phyloP scores from a whole-genome alignment of 305 asterid species.

The Fraxinus sp. region DNA sequence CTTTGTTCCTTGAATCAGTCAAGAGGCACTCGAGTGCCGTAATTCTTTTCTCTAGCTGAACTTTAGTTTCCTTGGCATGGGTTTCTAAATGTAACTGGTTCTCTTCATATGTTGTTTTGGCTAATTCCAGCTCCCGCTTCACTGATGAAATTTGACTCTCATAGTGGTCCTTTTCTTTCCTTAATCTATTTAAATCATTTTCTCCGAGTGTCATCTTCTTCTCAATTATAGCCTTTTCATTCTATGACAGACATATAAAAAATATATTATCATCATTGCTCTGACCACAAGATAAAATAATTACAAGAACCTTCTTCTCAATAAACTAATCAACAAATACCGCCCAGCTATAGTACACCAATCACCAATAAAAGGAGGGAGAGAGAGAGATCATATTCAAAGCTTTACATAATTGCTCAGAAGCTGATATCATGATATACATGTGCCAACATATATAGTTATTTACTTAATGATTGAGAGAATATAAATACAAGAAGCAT shows the following conservation, averaged over 20 bases:
- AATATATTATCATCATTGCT: slow-evolving; percentile 5
- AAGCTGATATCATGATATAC: slow-evolving; percentile 8
- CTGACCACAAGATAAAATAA: slow-evolving; percentile 14
- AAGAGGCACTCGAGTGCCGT: slow-evolving; percentile 59
- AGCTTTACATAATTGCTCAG: background rate
- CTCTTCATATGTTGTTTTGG: slow-evolving; percentile 52
- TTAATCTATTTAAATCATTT: slow-evolving; percentile 51
- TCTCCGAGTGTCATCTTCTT: slow-evolving; percentile 64
- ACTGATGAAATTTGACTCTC: slow-evolving; percentile 58
- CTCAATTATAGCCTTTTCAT: slow-evolving; percentile 66
- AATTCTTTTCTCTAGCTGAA: slow-evolving; percentile 56
- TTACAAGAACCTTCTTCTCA: slow-evolving; percentile 15
- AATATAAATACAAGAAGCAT: background rate
- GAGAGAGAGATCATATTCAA: background rate
- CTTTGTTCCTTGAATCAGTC: slow-evolving; percentile 59
- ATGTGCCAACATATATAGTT: slow-evolving; percentile 1
- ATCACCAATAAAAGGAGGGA: background rate
- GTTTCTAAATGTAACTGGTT: slow-evolving; percentile 49
- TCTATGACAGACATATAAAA: slow-evolving; percentile 40
- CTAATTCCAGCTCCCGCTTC: slow-evolving; percentile 48
- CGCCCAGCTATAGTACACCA: background rate
- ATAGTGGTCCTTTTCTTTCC: slow-evolving; percentile 52
- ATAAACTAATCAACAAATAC: background rate
- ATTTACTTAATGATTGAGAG: slow-evolving; percentile 1
- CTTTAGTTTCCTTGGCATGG: slow-evolving; percentile 52